phyloP scores from a whole-genome alignment of 768 basidiomycete genomes.

The Pholiota microspora region DNA sequence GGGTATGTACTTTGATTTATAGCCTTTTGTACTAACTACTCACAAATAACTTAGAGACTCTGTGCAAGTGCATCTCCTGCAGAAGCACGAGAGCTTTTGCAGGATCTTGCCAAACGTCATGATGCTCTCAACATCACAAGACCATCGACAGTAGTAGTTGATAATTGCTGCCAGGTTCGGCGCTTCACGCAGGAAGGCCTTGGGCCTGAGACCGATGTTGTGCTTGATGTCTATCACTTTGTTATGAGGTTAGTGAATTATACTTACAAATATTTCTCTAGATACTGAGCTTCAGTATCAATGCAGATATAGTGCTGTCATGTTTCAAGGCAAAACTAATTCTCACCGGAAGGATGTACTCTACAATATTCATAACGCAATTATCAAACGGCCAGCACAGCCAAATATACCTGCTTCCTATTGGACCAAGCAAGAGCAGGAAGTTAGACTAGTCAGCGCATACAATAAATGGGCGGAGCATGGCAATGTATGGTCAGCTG shows the following conservation, averaged over 20 bases:
- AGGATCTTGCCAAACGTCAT: neutral
- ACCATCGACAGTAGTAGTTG: slow-evolving; percentile 1
- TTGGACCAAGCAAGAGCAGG: slow-evolving; percentile 8
- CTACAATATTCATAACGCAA: neutral
- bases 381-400: neutral
- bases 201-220: neutral
- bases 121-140: neutral
- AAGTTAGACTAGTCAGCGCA: neutral
- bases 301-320: slow-evolving; percentile 3
- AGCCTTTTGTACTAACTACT: neutral
- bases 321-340: slow-evolving; percentile 4
- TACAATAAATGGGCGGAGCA: slow-evolving; percentile 1
- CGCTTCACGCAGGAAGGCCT: neutral
- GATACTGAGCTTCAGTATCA: neutral
- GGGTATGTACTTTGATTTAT: slow-evolving; percentile 4
- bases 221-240: slow-evolving; percentile 10
- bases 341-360: slow-evolving; percentile 3
- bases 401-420: neutral
- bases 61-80: slow-evolving; percentile 5
- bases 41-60: neutral
- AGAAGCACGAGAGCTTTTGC: slow-evolving; percentile 1
- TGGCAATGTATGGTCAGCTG: slow-evolving; percentile 6
- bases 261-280: neutral
- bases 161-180: slow-evolving; percentile 13
- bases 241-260: slow-evolving; percentile 6